Percentiles rank a stretch among this genome's conserved stretches.
Evolutionary conservation across 331 rosid species (phyloP).

Genomic region (Rhamnella rubrinervis): DNA sequence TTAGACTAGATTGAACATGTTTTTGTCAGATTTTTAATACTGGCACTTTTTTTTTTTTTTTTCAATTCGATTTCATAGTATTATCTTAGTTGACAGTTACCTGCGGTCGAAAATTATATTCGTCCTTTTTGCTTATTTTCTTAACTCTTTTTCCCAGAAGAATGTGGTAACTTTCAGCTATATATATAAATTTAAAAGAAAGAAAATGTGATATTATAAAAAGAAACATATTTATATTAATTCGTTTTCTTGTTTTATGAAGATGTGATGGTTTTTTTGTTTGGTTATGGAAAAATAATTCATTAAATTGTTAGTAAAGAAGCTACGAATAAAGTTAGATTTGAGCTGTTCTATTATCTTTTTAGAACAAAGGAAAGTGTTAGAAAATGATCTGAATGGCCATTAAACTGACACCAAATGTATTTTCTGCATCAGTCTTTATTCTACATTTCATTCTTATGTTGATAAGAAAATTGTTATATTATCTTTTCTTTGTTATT

Average conservation of each 20-base stretch:
- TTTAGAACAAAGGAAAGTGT: not conserved
- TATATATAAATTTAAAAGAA: too few relatives aligned
- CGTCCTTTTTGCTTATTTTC: too few relatives aligned
- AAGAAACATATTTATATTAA: too few relatives aligned
- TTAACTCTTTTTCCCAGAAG: too few relatives aligned
- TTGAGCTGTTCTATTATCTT: not conserved
- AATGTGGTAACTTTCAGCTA: too few relatives aligned
- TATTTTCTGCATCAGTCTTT: not conserved
- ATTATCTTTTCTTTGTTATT: too few relatives aligned
- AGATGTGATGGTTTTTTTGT: not conserved
- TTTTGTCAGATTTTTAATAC: not conserved
- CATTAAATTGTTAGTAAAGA: not conserved
- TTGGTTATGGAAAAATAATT: not conserved
- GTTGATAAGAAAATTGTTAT: too few relatives aligned
- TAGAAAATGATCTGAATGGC: not conserved
- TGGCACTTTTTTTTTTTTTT: not conserved
- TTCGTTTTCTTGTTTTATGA: too few relatives aligned
- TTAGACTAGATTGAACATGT: not conserved
- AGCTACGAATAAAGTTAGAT: not conserved
- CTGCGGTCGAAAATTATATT: too few relatives aligned
- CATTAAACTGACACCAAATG: not conserved
- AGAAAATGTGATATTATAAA: too few relatives aligned
- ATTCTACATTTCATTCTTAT: too few relatives aligned
- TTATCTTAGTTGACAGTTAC: too few relatives aligned
- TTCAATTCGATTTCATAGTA: not conserved